phyloP scores from a whole-genome alignment of 176 grass and related monocot genomes.

The Ensete glaucum region DNA sequence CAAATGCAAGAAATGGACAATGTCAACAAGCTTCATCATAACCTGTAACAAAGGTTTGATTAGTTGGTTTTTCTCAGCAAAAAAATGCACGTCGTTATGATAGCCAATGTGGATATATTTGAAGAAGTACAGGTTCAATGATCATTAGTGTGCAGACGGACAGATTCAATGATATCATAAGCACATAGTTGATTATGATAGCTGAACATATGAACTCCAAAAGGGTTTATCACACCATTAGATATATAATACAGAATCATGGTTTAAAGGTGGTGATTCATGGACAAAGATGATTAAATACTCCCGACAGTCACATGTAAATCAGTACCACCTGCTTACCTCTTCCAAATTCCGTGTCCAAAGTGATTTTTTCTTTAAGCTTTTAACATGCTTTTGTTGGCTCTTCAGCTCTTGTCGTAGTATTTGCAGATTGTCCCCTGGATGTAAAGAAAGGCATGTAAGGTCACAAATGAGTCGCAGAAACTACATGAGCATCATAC shows the following conservation, averaged over 20 bases:
- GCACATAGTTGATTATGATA: no score
- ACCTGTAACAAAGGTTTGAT: slow-evolving; percentile 38
- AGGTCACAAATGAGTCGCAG: background rate
- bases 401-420: slow-evolving; percentile 67
- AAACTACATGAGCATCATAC: background rate
- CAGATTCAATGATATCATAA: no score
- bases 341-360: slow-evolving; percentile 87
- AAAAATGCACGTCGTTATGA: background rate
- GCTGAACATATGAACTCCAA: no score
- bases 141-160: no score
- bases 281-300: background rate
- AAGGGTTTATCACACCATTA: no score
- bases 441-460: slow-evolving; percentile 21
- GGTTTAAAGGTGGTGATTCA: background rate
- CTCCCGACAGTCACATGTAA: background rate
- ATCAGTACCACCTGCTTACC: slow-evolving; percentile 30
- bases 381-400: slow-evolving; percentile 82
- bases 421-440: slow-evolving; percentile 64
- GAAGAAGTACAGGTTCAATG: no score
- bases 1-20: slow-evolving; percentile 76
- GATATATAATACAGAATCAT: background rate
- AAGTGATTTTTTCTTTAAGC: slow-evolving; percentile 90
- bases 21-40: slow-evolving; percentile 79
- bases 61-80: background rate
- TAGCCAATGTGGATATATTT: background rate